Conservation (phyloP, 1,139 yeast species). For the Taphrina flavorubra region DNA sequence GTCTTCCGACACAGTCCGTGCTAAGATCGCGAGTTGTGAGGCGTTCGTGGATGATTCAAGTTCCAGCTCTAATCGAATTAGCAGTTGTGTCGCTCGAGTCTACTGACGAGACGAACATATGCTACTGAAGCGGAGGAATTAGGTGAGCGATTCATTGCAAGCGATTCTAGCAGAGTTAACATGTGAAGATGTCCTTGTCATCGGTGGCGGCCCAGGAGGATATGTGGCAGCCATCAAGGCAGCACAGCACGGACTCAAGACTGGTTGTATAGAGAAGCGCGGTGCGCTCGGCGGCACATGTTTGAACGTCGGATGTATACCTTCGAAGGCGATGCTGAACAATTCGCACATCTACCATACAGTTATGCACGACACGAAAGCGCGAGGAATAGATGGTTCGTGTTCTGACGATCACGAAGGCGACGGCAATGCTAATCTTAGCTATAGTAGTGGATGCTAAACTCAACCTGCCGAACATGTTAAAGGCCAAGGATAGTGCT, state of each 20-base stretch:
- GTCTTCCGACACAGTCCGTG: slow-evolving; percentile 23
- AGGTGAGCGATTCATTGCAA: slow-evolving; percentile 3
- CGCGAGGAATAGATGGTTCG: slow-evolving; percentile 81
- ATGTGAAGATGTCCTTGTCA: slow-evolving; percentile 55
- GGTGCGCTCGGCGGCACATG: slow-evolving; percentile 98
- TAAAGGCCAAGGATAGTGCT: slow-evolving; percentile 89
- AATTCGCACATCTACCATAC: slow-evolving; percentile 93
- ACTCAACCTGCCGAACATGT: slow-evolving; percentile 77
- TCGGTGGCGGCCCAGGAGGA: slow-evolving; percentile 99
- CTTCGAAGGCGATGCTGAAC: slow-evolving; percentile 93
- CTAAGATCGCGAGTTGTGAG: slow-evolving; percentile 14
- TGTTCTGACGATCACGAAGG: too few species aligned
- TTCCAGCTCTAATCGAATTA: background rate
- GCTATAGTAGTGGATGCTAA: slow-evolving; percentile 61
- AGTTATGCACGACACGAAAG: slow-evolving; percentile 79
- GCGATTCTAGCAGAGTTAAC: too few species aligned
- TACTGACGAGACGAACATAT: slow-evolving; percentile 26
- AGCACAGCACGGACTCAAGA: slow-evolving; percentile 90
- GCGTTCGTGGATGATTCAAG: background rate
- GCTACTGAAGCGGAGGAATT: slow-evolving; percentile 39
- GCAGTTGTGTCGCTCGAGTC: slow-evolving; percentile 9
- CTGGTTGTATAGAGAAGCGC: slow-evolving; percentile 97
- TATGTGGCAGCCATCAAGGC: slow-evolving; percentile 96
- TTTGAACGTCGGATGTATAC: slow-evolving; percentile 97
- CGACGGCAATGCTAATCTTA: too few species aligned